Evolutionary conservation across 208 protist species (phyloP).

Genomic region (Entamoeba dispar): DNA sequence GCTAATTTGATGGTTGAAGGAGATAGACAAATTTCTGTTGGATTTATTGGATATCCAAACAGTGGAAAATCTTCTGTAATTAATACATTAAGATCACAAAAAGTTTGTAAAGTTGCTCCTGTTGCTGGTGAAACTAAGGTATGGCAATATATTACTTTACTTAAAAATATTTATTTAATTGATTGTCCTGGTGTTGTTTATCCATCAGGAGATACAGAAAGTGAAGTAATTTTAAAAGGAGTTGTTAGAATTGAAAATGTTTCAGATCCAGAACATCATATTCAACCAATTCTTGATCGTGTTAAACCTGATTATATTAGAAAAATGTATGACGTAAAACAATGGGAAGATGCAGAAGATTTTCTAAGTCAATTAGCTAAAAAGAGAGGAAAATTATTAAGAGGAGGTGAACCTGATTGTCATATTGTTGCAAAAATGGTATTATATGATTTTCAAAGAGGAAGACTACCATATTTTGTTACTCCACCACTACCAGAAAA

Average conservation of each 20-base stretch:
- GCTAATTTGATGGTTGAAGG: conserved; percentile 47
- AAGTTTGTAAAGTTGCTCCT: conserved; percentile 90
- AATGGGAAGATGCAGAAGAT: conserved; percentile 66
- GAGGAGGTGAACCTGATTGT: conserved; percentile 69
- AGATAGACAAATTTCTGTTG: conserved; percentile 64
- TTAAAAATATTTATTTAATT: conserved; percentile 88
- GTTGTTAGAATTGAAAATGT: conserved; percentile 63
- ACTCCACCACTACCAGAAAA: conserved; percentile 49
- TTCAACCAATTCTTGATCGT: conserved; percentile 67
- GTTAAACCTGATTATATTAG: conserved; percentile 77
- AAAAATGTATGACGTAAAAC: conserved; percentile 69
- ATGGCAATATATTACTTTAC: conserved; percentile 97
- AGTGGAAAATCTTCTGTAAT: conserved; percentile 98
- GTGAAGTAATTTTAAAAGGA: conserved; percentile 72
- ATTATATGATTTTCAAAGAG: conserved; percentile 83
- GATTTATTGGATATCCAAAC: conserved; percentile 95
- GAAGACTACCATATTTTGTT: conserved; percentile 78
- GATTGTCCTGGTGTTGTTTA: conserved; percentile 94
- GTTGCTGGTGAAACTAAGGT: conserved; percentile 99
- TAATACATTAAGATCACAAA: conserved; percentile 81
- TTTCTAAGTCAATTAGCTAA: conserved; percentile 80
- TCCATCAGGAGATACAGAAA: conserved; percentile 48
- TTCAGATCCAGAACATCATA: conserved; percentile 63
- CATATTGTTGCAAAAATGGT: conserved; percentile 74
- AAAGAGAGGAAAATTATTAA: conserved; percentile 67